Evolutionary conservation across 2,329 filamentous ascomycete species (phyloP).

Genomic region (Aspergillus pseudoterreus): DNA sequence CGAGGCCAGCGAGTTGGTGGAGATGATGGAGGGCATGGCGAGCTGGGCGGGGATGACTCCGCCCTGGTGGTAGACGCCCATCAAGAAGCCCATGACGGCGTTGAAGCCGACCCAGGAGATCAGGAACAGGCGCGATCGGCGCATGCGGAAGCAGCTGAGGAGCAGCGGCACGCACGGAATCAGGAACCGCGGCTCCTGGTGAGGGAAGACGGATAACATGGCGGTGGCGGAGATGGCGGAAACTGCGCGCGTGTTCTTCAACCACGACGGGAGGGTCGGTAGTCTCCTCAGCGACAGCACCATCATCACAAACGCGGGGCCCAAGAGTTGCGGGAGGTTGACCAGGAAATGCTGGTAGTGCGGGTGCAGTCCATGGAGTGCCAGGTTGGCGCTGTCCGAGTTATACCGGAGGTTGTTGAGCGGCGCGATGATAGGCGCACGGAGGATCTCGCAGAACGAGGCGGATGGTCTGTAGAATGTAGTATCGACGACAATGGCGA

Average conservation of each 20-base stretch:
- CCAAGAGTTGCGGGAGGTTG: slow-evolving; percentile 69
- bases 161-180: slow-evolving; percentile 51
- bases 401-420: slow-evolving; percentile 78
- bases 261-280: slow-evolving; percentile 25
- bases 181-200: slow-evolving; percentile 53
- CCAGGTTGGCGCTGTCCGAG: slow-evolving; percentile 64
- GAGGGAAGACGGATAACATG: slow-evolving; percentile 45
- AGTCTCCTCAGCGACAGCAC: slow-evolving; percentile 46
- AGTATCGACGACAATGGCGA: slow-evolving; percentile 81
- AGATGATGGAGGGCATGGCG: slow-evolving; percentile 39
- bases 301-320: slow-evolving; percentile 61
- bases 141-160: slow-evolving; percentile 45
- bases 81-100: slow-evolving; percentile 43
- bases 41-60: slow-evolving; percentile 50
- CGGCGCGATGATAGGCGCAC: slow-evolving; percentile 66
- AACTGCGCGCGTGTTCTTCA: slow-evolving; percentile 39
- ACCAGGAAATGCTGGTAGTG: slow-evolving; percentile 72
- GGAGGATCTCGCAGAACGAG: slow-evolving; percentile 41
- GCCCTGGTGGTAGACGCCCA: slow-evolving; percentile 54
- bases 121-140: slow-evolving; percentile 40
- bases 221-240: slow-evolving; percentile 43
- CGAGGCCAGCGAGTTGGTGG: slow-evolving; percentile 19
- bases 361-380: slow-evolving; percentile 71
- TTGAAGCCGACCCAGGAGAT: slow-evolving; percentile 49
- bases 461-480: slow-evolving; percentile 62